Evolutionary conservation across 2,329 filamentous ascomycete species (phyloP).

Genomic region (Niveomyces coronatus): DNA sequence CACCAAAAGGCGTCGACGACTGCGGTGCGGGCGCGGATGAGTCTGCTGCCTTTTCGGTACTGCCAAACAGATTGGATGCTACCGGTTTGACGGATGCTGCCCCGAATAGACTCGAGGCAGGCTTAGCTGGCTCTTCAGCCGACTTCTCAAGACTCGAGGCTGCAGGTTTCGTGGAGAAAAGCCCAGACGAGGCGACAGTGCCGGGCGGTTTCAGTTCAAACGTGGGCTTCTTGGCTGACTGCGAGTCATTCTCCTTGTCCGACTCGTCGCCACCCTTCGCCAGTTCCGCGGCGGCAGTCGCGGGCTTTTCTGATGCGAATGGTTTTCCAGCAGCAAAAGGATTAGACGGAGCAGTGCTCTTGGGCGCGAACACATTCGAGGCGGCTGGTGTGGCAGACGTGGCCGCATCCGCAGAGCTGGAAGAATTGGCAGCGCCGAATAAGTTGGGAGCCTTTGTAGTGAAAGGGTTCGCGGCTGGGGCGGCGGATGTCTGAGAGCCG

Average conservation of each 20-base stretch:
- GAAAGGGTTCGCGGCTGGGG: no score
- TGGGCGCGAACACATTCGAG: conserved; percentile 16
- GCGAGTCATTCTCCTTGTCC: conserved; percentile 34
- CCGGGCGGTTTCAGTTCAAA: conserved; percentile 23
- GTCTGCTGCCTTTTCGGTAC: conserved; percentile 21
- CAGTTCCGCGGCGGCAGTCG: conserved; percentile 16
- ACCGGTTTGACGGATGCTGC: conserved; percentile 15
- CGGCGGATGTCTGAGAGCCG: conserved; percentile 6
- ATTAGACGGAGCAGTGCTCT: conserved; percentile 24
- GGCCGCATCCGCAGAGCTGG: no score
- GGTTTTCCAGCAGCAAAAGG: conserved; percentile 27
- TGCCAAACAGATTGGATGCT: conserved; percentile 12
- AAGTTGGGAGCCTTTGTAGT: no score
- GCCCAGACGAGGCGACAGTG: conserved; percentile 7
- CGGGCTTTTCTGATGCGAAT: conserved; percentile 15
- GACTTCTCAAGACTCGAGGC: conserved; percentile 18
- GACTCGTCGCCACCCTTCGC: conserved; percentile 29
- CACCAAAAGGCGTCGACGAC: conserved; percentile 25
- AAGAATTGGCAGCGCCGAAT: no score
- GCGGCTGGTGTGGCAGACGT: not conserved
- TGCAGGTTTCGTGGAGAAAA: conserved; percentile 25
- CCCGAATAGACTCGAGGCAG: conserved; percentile 17
- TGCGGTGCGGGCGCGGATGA: conserved; percentile 18
- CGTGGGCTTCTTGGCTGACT: conserved; percentile 23
- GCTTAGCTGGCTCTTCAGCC: conserved; percentile 18